Conservation (phyloP, 805 yeast genomes). For the Ogataea populi-albae region DNA sequence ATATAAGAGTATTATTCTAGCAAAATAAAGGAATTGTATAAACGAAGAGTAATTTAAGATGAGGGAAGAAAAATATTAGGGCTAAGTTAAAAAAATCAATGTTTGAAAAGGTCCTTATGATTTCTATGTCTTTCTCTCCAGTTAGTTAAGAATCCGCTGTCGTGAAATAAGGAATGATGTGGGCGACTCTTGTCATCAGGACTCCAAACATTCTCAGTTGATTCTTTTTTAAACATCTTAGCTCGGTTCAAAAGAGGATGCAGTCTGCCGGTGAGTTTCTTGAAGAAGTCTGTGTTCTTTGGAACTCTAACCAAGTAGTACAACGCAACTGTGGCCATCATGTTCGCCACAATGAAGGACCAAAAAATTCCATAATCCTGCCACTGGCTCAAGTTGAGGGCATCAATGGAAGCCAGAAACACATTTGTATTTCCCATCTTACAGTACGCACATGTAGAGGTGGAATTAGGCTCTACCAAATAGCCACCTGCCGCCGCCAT, state of each 20-base stretch:
- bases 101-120: conserved; percentile 5
- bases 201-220: too few species aligned
- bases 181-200: conserved; percentile 2
- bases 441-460: conserved; percentile 58
- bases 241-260: background rate
- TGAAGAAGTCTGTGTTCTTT: conserved; percentile 30
- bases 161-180: conserved; percentile 4
- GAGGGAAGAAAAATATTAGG: background rate
- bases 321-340: conserved; percentile 22
- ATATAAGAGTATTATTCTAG: background rate
- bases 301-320: conserved; percentile 69
- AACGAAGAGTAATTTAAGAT: background rate
- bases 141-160: conserved; percentile 7
- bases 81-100: background rate
- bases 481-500: conserved; percentile 44
- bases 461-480: conserved; percentile 38
- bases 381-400: conserved; percentile 51
- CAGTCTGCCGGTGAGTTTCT: conserved; percentile 3
- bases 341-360: conserved; percentile 42
- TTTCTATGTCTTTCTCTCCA: conserved; percentile 9
- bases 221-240: background rate
- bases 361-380: conserved; percentile 52
- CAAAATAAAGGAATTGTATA: background rate
- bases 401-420: conserved; percentile 31
- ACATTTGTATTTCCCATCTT: conserved; percentile 52